phyloP scores from a whole-genome alignment of 441 rosid genomes.

The Gossypium schwendimanii region DNA sequence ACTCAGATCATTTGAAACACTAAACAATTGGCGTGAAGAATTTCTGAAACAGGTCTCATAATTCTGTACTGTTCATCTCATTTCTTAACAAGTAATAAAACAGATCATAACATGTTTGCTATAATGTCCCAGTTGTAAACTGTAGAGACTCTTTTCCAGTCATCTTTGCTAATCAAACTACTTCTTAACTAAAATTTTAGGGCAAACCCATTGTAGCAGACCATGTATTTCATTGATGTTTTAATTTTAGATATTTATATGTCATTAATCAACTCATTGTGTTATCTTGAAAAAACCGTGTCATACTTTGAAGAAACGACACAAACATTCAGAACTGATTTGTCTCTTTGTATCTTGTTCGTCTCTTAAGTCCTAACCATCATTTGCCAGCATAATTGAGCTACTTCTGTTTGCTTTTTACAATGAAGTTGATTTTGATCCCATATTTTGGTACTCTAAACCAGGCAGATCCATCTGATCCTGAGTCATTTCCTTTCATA shows the following conservation, averaged over 20 bases:
- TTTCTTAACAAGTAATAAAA: not conserved
- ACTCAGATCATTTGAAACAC: slow-evolving; percentile 45
- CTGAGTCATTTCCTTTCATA: slow-evolving; percentile 49
- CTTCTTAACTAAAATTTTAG: too few species aligned
- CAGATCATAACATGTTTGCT: not conserved
- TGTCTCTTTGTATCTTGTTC: not conserved
- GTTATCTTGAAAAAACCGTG: too few species aligned
- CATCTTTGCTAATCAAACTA: too few species aligned
- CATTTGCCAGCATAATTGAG: too few species aligned
- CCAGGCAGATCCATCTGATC: slow-evolving; percentile 52
- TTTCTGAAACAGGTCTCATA: slow-evolving; percentile 60
- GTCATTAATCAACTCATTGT: too few species aligned
- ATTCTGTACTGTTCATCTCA: not conserved
- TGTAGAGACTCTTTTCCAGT: too few species aligned
- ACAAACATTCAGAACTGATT: not conserved
- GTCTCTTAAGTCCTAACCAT: too few species aligned
- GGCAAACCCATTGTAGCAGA: not conserved
- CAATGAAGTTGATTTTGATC: not conserved
- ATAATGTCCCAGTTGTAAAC: not conserved
- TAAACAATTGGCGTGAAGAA: slow-evolving; percentile 52
- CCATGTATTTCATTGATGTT: not conserved
- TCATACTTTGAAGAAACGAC: not conserved
- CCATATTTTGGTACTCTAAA: not conserved
- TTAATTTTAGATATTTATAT: too few species aligned
- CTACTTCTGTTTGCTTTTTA: too few species aligned